phyloP scores from a whole-genome alignment of 2,329 filamentous ascomycete species.

The Phyllosticta citriasiana region DNA sequence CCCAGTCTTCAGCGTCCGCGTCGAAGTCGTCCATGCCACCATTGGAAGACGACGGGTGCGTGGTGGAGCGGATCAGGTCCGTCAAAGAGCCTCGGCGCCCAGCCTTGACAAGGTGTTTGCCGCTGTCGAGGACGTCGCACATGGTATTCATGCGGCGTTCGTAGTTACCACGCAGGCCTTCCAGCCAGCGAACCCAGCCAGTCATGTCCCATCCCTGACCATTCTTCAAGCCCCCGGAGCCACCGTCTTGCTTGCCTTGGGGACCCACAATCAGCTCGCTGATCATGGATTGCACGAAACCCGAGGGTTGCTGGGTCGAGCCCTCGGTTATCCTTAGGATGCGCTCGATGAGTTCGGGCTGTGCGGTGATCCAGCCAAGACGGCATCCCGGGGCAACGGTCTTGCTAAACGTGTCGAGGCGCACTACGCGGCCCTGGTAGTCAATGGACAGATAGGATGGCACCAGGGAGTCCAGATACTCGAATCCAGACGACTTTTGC shows the following conservation, averaged over 20 bases:
- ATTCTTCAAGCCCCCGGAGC: conserved; percentile 36
- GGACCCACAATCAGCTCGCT: conserved; percentile 67
- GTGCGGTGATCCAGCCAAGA: conserved; percentile 81
- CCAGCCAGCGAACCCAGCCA: conserved; percentile 88
- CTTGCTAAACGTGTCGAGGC: conserved; percentile 90
- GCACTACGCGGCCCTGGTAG: conserved; percentile 74
- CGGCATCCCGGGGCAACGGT: conserved; percentile 83
- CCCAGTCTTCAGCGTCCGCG: conserved; percentile 51
- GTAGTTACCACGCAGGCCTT: conserved; percentile 72
- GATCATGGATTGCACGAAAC: conserved; percentile 79
- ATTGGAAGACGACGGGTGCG: conserved; percentile 20
- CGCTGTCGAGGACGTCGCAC: conserved; percentile 62
- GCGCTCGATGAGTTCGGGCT: conserved; percentile 67
- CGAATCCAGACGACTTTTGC: conserved; percentile 51
- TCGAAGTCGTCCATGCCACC: conserved; percentile 13
- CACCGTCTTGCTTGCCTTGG: conserved; percentile 42
- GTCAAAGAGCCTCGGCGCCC: conserved; percentile 33
- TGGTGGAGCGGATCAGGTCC: conserved; percentile 19
- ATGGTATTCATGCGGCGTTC: conserved; percentile 76
- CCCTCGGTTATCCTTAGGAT: conserved; percentile 65
- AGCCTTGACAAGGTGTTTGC: conserved; percentile 55
- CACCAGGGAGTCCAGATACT: conserved; percentile 72
- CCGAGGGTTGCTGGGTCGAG: conserved; percentile 73
- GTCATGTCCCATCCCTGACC: conserved; percentile 64
- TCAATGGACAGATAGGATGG: conserved; percentile 78